Conservation (phyloP, 1,284 basidiomycete species). For the Salmacisia buchloeana region DNA sequence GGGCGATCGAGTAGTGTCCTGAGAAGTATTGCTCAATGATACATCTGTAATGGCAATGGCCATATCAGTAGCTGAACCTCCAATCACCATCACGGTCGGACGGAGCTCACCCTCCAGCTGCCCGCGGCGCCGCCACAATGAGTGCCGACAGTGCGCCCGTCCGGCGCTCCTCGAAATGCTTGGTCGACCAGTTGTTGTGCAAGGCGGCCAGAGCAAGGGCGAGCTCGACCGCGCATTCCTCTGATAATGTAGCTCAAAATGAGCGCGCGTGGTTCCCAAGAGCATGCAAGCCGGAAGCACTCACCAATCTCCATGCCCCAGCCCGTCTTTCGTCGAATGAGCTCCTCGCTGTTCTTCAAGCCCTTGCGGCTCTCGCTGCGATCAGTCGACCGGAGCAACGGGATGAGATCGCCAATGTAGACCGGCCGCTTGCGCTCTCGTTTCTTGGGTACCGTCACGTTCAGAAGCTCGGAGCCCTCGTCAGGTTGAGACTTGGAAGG, state of each 20-base stretch:
- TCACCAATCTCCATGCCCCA: conserved; percentile 27
- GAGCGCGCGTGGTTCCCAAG: conserved; percentile 21
- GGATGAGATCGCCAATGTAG: conserved; percentile 50
- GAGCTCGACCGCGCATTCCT: conserved; percentile 81
- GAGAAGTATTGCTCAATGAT: conserved; percentile 84
- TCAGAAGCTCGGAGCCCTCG: conserved; percentile 17
- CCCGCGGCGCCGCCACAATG: conserved; percentile 68
- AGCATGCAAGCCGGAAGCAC: conserved; percentile 57
- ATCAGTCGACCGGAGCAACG: conserved; percentile 39
- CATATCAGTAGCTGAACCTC: too few species aligned
- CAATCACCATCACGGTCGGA: neutral
- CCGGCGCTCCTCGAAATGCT: conserved; percentile 70
- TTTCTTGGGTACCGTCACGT: conserved; percentile 20
- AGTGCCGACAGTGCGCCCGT: conserved; percentile 73
- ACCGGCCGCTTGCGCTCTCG: conserved; percentile 42
- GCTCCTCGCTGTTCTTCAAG: conserved; percentile 24
- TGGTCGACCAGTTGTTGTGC: conserved; percentile 76
- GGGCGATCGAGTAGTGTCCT: conserved; percentile 78
- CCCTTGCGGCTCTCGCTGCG: conserved; percentile 19
- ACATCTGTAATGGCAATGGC: neutral
- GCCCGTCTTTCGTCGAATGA: conserved; percentile 32
- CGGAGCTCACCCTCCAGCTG: conserved; percentile 59
- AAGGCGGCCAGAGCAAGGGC: conserved; percentile 67
- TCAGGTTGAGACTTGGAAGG: conserved; percentile 8
- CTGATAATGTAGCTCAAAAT: conserved; percentile 51